Conservation (phyloP, 2,329 filamentous ascomycete genomes). For the Chaetomium globosum region DNA sequence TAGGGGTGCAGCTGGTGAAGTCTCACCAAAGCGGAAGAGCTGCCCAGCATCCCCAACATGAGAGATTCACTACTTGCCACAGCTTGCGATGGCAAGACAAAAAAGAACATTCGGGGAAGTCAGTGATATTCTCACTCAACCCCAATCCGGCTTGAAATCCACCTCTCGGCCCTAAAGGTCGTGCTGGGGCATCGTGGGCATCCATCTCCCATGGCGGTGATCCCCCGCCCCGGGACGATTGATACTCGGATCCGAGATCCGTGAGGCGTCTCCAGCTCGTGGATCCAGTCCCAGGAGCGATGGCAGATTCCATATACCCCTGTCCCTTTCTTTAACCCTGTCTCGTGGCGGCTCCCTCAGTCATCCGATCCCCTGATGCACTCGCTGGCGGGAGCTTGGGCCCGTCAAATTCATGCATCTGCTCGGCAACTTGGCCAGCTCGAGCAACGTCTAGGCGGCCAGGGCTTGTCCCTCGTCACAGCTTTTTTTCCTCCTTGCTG, state of each 20-base stretch:
- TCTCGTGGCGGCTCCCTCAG: slow-evolving; percentile 24
- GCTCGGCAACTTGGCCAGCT: slow-evolving; percentile 31
- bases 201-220: not conserved
- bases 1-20: not conserved
- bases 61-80: not conserved
- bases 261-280: slow-evolving; percentile 30
- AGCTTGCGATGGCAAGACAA: not conserved
- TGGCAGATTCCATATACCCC: slow-evolving; percentile 29
- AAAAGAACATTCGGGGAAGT: not conserved
- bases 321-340: slow-evolving; percentile 22
- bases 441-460: slow-evolving; percentile 14
- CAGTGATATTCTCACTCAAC: not conserved
- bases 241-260: slow-evolving; percentile 24
- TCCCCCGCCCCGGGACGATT: slow-evolving; percentile 23
- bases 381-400: slow-evolving; percentile 30
- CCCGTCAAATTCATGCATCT: slow-evolving; percentile 35
- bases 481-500: slow-evolving; percentile 22
- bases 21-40: not conserved
- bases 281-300: slow-evolving; percentile 25
- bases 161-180: not conserved
- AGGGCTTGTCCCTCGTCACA: slow-evolving; percentile 28
- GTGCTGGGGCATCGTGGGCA: not conserved
- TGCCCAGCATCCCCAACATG: not conserved
- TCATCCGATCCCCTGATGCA: slow-evolving; percentile 34
- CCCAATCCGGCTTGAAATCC: not conserved